Evolutionary conservation across 768 basidiomycete species (phyloP), one percentile per base, ranked within the genome.

Genomic region (Daedalea quercina): DNA sequence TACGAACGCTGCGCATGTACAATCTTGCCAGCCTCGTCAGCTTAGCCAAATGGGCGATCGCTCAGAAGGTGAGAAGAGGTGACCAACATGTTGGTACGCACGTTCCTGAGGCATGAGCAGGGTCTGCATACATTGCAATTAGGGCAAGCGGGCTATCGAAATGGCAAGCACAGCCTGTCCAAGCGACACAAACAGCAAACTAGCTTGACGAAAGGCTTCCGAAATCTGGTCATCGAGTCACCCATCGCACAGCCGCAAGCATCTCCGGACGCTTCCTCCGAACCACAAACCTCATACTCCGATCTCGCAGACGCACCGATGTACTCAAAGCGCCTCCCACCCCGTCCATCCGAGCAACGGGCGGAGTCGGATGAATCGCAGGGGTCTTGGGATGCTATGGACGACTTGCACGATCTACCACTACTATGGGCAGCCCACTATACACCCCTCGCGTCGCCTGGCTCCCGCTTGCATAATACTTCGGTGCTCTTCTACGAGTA

Each of bases 391-490:
- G 89, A 91, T 64, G 62, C 90, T 6, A 73, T 90, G 0, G 88
- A 90, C 44, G 78, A 80, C 44, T 73, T 90, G 0, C 87, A 90
- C 44, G 78, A 80, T 44, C 69, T 87, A 9, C 86, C 88, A 1
- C 61, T 91, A 43, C 79, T 87, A 28, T 93, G 90, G 90, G 87
- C 89, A n/a, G 85, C 85, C 0, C 90, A 93, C 65, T 92, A 79
- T 62, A 86, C 89, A 1, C 83, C 87, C 0, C 76, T 93, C n/a
- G 87, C 87, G 3, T 68, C 77, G 1, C 67, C 76, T 23, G 80
- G 85, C 2, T 87, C 88, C 23, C 75, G 87, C 43, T 68, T 91
- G 42, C 69, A 74, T 24, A 78, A 76, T 52, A 60, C 74, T 1
- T 78, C 80, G 2, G 81, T 89, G 13, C 60, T 80, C 22, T 81